Conservation (phyloP, 106 monocot genomes). For the Allium cepa region DNA sequence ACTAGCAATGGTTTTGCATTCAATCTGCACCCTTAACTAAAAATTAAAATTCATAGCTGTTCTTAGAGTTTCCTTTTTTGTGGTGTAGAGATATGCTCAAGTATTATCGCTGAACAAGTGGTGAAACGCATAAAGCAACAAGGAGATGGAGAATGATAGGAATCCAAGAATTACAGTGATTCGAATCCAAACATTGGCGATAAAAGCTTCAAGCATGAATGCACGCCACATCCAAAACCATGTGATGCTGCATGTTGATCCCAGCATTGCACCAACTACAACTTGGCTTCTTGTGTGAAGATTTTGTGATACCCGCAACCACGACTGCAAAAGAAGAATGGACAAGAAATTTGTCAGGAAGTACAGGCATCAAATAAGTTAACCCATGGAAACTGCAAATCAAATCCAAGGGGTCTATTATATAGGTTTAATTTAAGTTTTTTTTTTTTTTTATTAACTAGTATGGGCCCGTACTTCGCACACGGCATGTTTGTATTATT, state of each 20-base stretch:
- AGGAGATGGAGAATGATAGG: constrained; percentile 25
- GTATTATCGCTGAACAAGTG: constrained; percentile 67
- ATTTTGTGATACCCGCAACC: constrained; percentile 69
- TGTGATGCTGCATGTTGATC: constrained; percentile 25
- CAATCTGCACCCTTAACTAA: no score
- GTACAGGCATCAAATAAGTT: no score
- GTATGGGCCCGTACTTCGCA: no score
- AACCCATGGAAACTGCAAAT: no score
- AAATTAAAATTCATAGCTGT: no score
- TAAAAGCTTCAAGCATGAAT: constrained; percentile 44
- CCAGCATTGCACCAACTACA: constrained; percentile 62
- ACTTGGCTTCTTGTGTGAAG: constrained; percentile 72
- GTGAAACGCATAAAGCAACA: constrained; percentile 35
- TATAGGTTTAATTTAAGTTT: no score
- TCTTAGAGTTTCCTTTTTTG: no score
- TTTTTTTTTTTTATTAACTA: no score
- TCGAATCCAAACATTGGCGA: constrained; percentile 50
- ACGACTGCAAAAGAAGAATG: constrained; percentile 40
- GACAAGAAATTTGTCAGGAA: no score
- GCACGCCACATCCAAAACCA: constrained; percentile 87
- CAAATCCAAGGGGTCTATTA: no score
- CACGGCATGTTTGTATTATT: no score
- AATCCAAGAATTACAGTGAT: constrained; percentile 38
- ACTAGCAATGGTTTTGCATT: no score
- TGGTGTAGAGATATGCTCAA: neutral